phyloP scores from a whole-genome alignment of 306 rosid species.

The Dryas alaskensis region DNA sequence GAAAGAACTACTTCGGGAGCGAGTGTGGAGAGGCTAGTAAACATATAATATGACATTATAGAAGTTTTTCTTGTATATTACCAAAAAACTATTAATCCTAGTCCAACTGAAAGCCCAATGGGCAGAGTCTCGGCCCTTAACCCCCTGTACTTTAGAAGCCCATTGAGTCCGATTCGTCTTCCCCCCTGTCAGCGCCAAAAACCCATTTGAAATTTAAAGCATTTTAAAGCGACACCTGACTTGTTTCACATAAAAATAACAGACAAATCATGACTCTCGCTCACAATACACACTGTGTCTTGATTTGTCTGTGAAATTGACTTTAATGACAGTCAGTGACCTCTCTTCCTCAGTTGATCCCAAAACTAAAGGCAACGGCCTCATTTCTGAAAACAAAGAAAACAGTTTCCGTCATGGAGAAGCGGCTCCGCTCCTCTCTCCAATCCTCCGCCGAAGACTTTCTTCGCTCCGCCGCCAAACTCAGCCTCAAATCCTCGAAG shows the following conservation, averaged over 20 bases:
- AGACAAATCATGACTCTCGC: background rate
- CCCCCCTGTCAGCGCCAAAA: background rate
- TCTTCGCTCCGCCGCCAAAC: conserved; percentile 44
- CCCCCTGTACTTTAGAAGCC: background rate
- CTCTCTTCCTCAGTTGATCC: background rate
- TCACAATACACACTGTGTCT: background rate
- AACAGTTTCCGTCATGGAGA: conserved; percentile 43
- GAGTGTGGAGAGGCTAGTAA: too few species aligned
- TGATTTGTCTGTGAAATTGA: background rate
- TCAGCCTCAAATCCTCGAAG: conserved; percentile 58
- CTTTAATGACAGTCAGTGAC: background rate
- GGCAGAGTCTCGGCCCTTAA: too few species aligned
- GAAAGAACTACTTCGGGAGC: too few species aligned
- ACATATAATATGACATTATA: too few species aligned
- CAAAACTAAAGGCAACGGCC: background rate
- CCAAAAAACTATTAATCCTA: too few species aligned
- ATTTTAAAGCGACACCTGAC: background rate
- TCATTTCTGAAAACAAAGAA: background rate
- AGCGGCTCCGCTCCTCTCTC: conserved; percentile 70
- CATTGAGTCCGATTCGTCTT: background rate
- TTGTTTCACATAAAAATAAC: background rate
- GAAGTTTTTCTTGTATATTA: too few species aligned
- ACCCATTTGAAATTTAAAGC: background rate
- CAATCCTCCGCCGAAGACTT: conserved; percentile 64
- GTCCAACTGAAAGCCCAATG: too few species aligned